phyloP scores from a whole-genome alignment of 345 rosid species.

The Hirschfeldia incana region DNA sequence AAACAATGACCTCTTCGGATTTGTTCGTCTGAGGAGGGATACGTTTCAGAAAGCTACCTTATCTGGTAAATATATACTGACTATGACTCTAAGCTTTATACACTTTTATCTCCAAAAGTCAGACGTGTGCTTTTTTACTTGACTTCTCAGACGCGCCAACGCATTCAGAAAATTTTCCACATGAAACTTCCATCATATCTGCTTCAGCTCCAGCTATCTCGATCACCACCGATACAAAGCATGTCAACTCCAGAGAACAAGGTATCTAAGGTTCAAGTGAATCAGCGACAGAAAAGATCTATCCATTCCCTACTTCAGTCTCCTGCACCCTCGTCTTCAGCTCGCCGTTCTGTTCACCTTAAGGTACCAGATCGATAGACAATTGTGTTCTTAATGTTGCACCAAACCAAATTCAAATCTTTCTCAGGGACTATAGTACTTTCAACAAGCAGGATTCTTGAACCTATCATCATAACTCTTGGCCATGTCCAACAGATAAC shows the following conservation, averaged over 20 bases:
- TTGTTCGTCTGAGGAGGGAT: slow-evolving; percentile 79
- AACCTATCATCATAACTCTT: background rate
- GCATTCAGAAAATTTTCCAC: slow-evolving; percentile 41
- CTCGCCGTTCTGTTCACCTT: slow-evolving; percentile 52
- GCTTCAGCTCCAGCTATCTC: slow-evolving; percentile 69
- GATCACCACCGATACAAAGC: slow-evolving; percentile 51
- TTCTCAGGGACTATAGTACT: background rate
- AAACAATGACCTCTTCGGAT: slow-evolving; percentile 80
- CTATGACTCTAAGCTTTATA: background rate
- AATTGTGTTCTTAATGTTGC: slow-evolving; percentile 13
- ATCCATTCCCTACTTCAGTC: slow-evolving; percentile 43
- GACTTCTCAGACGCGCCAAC: slow-evolving; percentile 49
- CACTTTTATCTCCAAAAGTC: background rate
- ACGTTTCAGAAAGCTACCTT: slow-evolving; percentile 67
- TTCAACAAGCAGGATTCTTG: background rate
- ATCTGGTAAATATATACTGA: slow-evolving; percentile 45
- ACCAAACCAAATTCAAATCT: slow-evolving; percentile 7
- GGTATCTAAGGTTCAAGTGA: slow-evolving; percentile 40
- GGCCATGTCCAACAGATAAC: background rate
- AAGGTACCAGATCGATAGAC: slow-evolving; percentile 41
- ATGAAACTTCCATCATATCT: slow-evolving; percentile 56
- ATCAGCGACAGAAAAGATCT: slow-evolving; percentile 39
- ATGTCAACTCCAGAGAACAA: slow-evolving; percentile 53
- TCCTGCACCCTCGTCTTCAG: slow-evolving; percentile 50
- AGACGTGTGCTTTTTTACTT: background rate